Conservation (phyloP, 768 basidiomycete genomes). For the Lentinula raphanica region DNA sequence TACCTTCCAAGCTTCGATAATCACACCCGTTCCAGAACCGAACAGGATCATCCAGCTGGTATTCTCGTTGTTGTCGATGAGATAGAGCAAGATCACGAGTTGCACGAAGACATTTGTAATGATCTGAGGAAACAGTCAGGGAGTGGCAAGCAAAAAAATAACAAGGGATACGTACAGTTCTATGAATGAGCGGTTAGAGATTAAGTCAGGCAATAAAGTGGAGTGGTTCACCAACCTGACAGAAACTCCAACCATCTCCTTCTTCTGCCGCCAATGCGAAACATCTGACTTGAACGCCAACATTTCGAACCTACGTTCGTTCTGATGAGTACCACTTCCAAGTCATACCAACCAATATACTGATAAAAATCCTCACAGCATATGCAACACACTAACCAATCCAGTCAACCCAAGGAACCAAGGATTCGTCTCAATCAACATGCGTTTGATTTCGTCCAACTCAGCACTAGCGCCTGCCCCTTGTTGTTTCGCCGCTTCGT, state of each 20-base stretch:
- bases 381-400: constrained; percentile 82
- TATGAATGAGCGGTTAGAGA: constrained; percentile 19
- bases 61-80: constrained; percentile 92
- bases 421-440: constrained; percentile 85
- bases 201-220: neutral
- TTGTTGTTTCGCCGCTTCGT: constrained; percentile 78
- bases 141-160: neutral
- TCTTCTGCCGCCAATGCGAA: constrained; percentile 90
- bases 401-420: constrained; percentile 84
- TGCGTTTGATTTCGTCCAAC: constrained; percentile 92
- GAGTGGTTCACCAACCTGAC: constrained; percentile 52
- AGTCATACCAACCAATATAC: no score
- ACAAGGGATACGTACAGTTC: constrained; percentile 42
- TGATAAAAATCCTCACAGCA: constrained; percentile 67
- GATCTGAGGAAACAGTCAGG: constrained; percentile 34
- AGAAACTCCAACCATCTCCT: constrained; percentile 93
- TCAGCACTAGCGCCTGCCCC: constrained; percentile 60
- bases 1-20: constrained; percentile 95
- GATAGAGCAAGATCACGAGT: constrained; percentile 82
- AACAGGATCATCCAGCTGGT: constrained; percentile 98
- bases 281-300: constrained; percentile 94
- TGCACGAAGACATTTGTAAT: constrained; percentile 94
- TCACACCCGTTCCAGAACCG: constrained; percentile 74
- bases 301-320: constrained; percentile 79
- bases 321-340: no score